Conservation (phyloP, 169 alveolate species). For the Cryptosporidium felis region DNA sequence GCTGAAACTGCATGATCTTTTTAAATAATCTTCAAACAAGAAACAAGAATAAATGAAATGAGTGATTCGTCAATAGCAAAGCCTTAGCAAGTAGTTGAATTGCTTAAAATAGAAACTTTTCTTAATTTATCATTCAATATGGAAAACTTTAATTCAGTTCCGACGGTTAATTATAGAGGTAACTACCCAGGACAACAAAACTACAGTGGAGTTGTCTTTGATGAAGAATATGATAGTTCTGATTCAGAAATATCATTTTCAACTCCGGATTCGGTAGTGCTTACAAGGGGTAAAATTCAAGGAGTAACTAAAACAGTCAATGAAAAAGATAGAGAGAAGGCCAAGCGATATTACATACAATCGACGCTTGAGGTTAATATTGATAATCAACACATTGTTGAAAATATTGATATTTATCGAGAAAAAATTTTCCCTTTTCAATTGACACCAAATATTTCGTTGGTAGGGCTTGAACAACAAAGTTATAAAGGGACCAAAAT, state of each 20-base stretch:
- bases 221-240: constrained; percentile 39
- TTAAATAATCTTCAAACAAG: neutral
- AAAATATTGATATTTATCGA: constrained; percentile 53
- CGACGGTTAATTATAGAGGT: constrained; percentile 30
- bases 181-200: constrained; percentile 50
- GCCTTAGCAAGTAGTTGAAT: too few species aligned
- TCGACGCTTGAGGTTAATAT: constrained; percentile 58
- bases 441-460: constrained; percentile 33
- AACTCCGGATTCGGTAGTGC: neutral
- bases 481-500: neutral
- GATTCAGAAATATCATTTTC: constrained; percentile 8
- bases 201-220: neutral
- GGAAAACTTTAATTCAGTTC: constrained; percentile 15
- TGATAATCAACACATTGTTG: constrained; percentile 34
- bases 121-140: too few species aligned
- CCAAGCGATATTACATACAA: constrained; percentile 26
- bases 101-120: too few species aligned
- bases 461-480: constrained; percentile 5
- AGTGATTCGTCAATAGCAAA: too few species aligned
- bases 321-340: constrained; percentile 18
- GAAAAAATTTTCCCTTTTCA: constrained; percentile 56
- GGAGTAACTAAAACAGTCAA: neutral
- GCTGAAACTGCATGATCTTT: constrained; percentile 56
- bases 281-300: neutral
- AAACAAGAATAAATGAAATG: neutral